A percentile compares a stretch with the other conserved stretches of the same genome.
Conservation (phyloP, 139 green algal genomes). For the Astrephomene gubernaculifera region DNA sequence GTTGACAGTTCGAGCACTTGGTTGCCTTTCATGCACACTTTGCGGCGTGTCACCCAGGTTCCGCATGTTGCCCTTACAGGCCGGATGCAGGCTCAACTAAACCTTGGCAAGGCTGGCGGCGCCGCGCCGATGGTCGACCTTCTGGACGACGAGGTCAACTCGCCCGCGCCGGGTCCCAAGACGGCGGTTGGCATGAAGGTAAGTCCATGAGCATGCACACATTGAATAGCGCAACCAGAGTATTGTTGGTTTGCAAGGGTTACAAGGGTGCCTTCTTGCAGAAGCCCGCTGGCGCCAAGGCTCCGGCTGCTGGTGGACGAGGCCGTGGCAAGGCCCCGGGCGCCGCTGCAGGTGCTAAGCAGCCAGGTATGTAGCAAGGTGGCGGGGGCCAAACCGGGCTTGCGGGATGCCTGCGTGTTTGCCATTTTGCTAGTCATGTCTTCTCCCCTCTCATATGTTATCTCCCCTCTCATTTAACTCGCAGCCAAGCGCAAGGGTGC, state of each 20-base stretch:
- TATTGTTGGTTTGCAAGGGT: too few species aligned
- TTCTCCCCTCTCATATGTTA: background rate
- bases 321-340: constrained; percentile 9
- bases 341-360: background rate
- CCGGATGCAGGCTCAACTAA: constrained; percentile 7
- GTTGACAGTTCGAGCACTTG: too few species aligned
- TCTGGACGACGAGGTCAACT: constrained; percentile 33
- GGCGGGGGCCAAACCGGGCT: background rate
- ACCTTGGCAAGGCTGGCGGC: background rate
- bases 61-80: background rate
- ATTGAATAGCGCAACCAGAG: background rate
- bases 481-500: constrained; percentile 37
- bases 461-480: background rate
- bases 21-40: too few species aligned
- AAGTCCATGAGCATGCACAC: background rate
- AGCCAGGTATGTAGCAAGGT: background rate
- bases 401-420: too few species aligned
- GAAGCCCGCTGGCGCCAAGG: constrained; percentile 18
- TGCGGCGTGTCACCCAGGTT: background rate
- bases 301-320: background rate
- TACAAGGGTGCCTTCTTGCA: background rate
- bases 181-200: constrained; percentile 34
- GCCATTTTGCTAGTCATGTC: too few species aligned
- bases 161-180: constrained; percentile 41
- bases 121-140: background rate